Conservation (phyloP, 23 red algal species). For the Agarophyton chilense region DNA sequence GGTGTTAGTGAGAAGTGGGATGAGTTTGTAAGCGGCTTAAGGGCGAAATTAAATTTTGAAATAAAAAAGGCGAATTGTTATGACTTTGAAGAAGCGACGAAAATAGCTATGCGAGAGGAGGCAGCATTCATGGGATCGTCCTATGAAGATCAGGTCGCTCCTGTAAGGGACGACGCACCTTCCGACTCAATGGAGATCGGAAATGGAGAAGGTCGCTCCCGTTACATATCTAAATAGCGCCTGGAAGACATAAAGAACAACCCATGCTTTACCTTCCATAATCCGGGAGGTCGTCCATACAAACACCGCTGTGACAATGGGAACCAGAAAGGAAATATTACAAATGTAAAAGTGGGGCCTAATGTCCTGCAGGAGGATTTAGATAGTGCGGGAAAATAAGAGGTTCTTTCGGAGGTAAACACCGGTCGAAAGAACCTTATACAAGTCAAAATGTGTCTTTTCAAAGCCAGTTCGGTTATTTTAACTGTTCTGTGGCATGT, state of each 20-base stretch:
- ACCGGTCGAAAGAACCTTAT: not conserved
- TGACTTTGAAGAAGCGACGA: constrained; percentile 6
- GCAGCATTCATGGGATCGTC: not conserved
- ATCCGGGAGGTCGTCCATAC: constrained; percentile 6
- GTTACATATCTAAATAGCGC: not conserved
- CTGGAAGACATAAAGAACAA: constrained; percentile 7
- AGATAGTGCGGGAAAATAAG: not conserved
- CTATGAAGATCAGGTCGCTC: not conserved
- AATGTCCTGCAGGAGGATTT: not conserved
- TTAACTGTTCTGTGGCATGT: not conserved
- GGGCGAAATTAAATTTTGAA: not conserved
- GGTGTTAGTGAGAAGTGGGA: not conserved
- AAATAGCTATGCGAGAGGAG: constrained; percentile 10
- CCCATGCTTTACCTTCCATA: constrained; percentile 31
- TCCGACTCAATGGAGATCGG: constrained; percentile 22
- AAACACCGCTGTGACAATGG: constrained; percentile 2
- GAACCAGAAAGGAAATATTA: not conserved
- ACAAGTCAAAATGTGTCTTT: not conserved
- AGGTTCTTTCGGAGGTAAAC: not conserved
- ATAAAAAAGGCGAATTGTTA: not conserved
- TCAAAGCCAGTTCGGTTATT: not conserved
- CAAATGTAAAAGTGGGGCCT: not conserved
- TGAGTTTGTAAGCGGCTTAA: constrained; percentile 7
- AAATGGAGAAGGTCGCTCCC: not conserved
- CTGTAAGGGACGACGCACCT: not conserved